A percentile compares a stretch with the other conserved stretches of the same genome.
Evolutionary conservation across 2,329 filamentous ascomycete species (phyloP).

Genomic region (Nemania bipapillata): DNA sequence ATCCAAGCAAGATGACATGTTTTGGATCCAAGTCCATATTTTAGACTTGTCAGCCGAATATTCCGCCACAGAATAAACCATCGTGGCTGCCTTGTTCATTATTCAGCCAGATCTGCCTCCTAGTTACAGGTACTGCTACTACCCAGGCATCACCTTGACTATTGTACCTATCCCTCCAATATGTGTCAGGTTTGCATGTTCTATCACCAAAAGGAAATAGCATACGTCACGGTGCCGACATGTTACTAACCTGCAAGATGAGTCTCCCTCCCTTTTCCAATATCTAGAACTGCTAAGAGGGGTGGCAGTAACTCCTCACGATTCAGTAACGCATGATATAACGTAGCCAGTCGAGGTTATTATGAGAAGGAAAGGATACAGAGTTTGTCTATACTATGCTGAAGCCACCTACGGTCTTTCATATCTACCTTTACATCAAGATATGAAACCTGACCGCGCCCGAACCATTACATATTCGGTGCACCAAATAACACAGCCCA

Average conservation of each 20-base stretch:
- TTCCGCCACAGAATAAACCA: neutral
- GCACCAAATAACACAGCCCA: neutral
- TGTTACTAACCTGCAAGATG: neutral
- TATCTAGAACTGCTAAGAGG: no score
- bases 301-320: neutral
- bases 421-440: neutral
- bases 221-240: neutral
- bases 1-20: neutral
- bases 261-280: neutral
- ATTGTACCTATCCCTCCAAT: neutral
- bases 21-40: neutral
- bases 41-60: neutral
- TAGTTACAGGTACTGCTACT: neutral
- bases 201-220: neutral
- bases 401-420: neutral
- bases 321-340: neutral
- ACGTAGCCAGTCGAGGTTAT: neutral
- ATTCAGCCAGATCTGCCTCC: neutral
- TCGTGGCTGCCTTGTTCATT: neutral
- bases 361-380: neutral
- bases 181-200: neutral
- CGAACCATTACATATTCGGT: neutral
- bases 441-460: neutral
- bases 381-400: neutral
- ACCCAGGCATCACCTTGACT: neutral